Evolutionary conservation across 139 green algal genomes (phyloP), one percentile per base, ranked within the genome.

Genomic region (Coelastrella sp.): DNA sequence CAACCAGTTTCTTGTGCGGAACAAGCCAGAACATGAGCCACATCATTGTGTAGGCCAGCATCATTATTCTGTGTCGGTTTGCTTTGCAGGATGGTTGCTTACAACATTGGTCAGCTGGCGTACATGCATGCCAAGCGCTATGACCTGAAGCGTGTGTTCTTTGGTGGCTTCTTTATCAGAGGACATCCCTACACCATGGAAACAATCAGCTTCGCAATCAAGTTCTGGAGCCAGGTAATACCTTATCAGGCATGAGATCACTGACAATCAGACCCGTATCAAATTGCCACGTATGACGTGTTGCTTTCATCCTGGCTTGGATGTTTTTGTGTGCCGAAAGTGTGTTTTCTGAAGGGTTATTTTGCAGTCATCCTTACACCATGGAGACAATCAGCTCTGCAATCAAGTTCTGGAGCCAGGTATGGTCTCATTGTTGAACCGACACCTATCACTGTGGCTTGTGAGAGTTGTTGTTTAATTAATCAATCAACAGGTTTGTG

Each of bases 171-270:
- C 94, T 99, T 99, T 95, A 99, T 99, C 78, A 94, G 98, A 11
- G 98, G 97, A 13, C 98, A 99, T 94, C 95, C 97, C 6, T 99
- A 99, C 96, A 99, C 98, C 8, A 99, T 99, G 98, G 97, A 99
- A 13, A 99, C 98, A 73, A 99, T 99, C 73, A 98, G 95, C 71
- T 99, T 98, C 92, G 97, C 98, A 73, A 99, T 99, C 90, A 94
- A 96, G 7, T 99, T 99, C 92, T 99, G 98, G 98, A 98, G 94
- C 81, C 98, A 99, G 95, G 95, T 96, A 47, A 47, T 47, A 47
- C 32, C 32, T 47, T 47, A 47, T 47, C 32, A 47, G 32, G 32
- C 32, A 47, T 47, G 32, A 47, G 32, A 47, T 47, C 32, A 47
- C 32, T 47, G 32, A 47, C 32, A 47, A 47, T 47, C 32, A 47